phyloP scores from a whole-genome alignment of 2,329 filamentous ascomycete genomes.

The Beauveria scarabaeidicola region DNA sequence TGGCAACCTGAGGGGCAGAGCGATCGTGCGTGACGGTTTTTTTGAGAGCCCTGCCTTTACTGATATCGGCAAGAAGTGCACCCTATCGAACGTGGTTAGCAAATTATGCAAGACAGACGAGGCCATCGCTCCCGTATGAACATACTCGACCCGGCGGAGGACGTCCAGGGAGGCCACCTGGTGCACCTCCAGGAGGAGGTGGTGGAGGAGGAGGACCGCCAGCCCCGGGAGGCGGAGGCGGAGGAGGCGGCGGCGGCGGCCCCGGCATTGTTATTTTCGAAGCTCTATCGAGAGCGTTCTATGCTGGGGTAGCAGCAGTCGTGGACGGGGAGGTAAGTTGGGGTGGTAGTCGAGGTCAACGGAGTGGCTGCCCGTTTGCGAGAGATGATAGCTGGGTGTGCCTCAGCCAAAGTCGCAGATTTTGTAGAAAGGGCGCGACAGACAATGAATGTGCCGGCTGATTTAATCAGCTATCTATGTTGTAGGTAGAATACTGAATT shows the following conservation, averaged over 20 bases:
- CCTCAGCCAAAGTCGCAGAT: background rate
- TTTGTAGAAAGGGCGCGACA: background rate
- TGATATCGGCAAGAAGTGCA: constrained; percentile 80
- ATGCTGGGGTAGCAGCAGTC: constrained; percentile 4
- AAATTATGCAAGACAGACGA: background rate
- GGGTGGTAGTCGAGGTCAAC: background rate
- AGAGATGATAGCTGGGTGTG: background rate
- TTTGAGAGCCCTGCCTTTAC: constrained; percentile 69
- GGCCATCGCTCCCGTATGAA: constrained; percentile 13
- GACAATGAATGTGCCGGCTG: background rate
- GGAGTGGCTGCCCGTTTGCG: background rate
- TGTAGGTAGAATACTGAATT: background rate
- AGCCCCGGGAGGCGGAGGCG: constrained; percentile 58
- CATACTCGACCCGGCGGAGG: constrained; percentile 56
- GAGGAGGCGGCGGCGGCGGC: constrained; percentile 59
- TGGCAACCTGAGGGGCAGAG: constrained; percentile 62
- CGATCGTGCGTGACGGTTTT: constrained; percentile 89
- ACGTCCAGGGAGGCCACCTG: constrained; percentile 46
- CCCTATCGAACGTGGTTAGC: constrained; percentile 44
- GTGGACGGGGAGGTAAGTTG: background rate
- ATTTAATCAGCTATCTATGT: background rate
- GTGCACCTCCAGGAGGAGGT: constrained; percentile 39
- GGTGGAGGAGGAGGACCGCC: constrained; percentile 58
- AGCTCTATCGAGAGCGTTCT: background rate
- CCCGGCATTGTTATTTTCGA: constrained; percentile 23